These are phyloP conservation scores for Apiospora sp. DNA, from an alignment of 2,329 filamentous ascomycete genomes.

Conservation along the genomic window DNA sequence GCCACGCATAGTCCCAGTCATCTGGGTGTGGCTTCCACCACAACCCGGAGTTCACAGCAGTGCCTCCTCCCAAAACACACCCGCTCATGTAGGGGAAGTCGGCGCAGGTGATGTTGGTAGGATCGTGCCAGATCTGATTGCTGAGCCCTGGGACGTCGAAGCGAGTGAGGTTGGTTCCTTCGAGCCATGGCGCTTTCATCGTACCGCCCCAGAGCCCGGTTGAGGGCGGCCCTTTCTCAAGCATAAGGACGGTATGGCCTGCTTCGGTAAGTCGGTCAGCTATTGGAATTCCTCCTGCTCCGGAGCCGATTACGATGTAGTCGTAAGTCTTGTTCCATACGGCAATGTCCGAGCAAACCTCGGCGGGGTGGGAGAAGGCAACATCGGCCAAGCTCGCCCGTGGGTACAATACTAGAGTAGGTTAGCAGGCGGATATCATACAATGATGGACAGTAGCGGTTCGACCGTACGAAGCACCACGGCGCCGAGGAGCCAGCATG, in stretches of 20 bases:
- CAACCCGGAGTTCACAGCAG: constrained; percentile 72
- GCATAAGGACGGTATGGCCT: constrained; percentile 70
- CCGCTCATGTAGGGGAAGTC: constrained; percentile 79
- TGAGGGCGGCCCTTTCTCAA: constrained; percentile 67
- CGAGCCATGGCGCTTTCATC: constrained; percentile 68
- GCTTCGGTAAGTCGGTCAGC: constrained; percentile 69
- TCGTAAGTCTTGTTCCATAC: constrained; percentile 59
- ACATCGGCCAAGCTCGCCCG: background rate
- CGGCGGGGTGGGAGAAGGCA: background rate
- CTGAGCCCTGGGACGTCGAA: constrained; percentile 77
- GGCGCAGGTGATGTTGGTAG: constrained; percentile 69
- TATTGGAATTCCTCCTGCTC: constrained; percentile 65
- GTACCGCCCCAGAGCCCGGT: constrained; percentile 71
- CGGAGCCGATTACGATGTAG: constrained; percentile 68
- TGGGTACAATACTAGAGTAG: background rate
- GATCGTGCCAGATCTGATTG: constrained; percentile 74
- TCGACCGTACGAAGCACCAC: constrained; percentile 2
- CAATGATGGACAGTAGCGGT: too few species aligned
- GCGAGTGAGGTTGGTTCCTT: constrained; percentile 68
- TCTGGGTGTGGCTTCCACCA: constrained; percentile 71
- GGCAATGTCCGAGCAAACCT: constrained; percentile 23
- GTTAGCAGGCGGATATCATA: background rate
- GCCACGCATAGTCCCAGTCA: constrained; percentile 79
- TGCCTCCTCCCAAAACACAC: constrained; percentile 73
- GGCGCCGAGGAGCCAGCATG: background rate